Conservation (phyloP, 176 grass and related monocot species). For the Ananas comosus region DNA sequence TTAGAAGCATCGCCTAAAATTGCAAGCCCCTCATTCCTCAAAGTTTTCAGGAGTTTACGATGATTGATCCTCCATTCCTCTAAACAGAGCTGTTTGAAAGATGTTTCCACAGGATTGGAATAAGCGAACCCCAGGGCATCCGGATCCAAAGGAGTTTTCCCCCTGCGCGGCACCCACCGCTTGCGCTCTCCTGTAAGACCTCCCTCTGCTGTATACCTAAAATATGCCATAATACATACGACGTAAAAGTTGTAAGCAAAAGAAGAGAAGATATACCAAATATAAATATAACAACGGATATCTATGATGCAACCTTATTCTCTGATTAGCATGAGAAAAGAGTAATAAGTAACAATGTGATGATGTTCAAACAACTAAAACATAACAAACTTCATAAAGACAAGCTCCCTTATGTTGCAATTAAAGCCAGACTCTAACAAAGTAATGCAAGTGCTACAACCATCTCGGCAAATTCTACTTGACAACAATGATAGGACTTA, state of each 20-base stretch:
- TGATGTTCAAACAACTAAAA: too few relatives aligned
- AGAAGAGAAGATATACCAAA: neutral
- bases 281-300: neutral
- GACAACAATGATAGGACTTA: too few relatives aligned
- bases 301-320: neutral
- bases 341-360: too few relatives aligned
- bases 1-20: constrained; percentile 79
- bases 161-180: constrained; percentile 86
- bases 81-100: constrained; percentile 73
- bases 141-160: constrained; percentile 80
- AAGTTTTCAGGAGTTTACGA: constrained; percentile 55
- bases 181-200: constrained; percentile 95
- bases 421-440: too few relatives aligned
- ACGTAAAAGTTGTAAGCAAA: constrained; percentile 13
- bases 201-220: constrained; percentile 88
- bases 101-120: constrained; percentile 74
- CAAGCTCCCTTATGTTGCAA: too few relatives aligned
- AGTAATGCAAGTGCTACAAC: too few relatives aligned
- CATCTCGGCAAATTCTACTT: too few relatives aligned
- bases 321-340: neutral
- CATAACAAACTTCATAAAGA: too few relatives aligned
- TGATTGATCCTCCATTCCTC: constrained; percentile 83
- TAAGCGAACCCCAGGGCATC: constrained; percentile 95
- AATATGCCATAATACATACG: constrained; percentile 6
- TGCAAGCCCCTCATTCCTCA: constrained; percentile 77